phyloP scores from a whole-genome alignment of 2,329 filamentous ascomycete species.

The Trichoderma semiorbis region DNA sequence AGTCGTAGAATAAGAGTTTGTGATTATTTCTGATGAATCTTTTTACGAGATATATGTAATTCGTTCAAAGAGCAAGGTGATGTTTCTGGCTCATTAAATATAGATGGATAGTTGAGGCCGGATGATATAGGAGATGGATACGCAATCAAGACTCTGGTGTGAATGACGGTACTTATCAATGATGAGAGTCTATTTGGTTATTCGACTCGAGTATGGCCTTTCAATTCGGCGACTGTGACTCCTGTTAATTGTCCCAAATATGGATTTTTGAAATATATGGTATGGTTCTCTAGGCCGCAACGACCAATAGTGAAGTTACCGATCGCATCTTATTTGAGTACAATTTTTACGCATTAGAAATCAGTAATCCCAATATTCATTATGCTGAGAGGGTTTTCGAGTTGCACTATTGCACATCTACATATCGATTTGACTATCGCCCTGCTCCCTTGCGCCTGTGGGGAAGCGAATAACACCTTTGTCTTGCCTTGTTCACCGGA shows the following conservation, averaged over 20 bases:
- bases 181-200: fast-evolving
- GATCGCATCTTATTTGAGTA: neutral
- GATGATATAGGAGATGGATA: neutral
- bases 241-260: neutral
- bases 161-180: neutral
- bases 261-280: neutral
- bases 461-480: neutral
- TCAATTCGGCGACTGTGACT: neutral
- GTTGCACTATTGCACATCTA: neutral
- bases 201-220: neutral
- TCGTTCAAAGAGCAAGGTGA: neutral
- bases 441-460: neutral
- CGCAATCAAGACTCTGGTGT: neutral
- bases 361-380: neutral
- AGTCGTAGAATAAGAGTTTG: neutral
- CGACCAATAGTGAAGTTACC: neutral
- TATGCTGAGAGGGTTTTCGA: neutral
- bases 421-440: neutral
- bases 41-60: neutral
- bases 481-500: neutral
- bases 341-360: neutral
- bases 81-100: neutral
- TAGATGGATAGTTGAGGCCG: neutral
- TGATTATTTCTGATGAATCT: neutral
- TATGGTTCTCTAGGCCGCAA: neutral